phyloP scores from a whole-genome alignment of 2,329 filamentous ascomycete genomes.

The Thelonectria blattea region DNA sequence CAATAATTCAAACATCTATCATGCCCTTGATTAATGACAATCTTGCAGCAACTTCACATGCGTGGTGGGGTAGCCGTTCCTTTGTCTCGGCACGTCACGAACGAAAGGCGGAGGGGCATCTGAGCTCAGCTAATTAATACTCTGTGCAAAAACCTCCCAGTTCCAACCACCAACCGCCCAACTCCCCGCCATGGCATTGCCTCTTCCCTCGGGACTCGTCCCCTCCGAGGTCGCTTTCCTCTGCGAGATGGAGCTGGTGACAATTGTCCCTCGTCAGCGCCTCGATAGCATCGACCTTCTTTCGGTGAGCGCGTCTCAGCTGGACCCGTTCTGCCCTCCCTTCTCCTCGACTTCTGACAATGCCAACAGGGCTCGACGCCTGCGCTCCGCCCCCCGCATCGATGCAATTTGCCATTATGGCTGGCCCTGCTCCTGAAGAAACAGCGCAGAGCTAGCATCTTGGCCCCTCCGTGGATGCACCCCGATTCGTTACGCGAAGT shows the following conservation, averaged over 20 bases:
- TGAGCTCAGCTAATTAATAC: slow-evolving; percentile 6
- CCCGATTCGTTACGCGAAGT: slow-evolving; percentile 77
- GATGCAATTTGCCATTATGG: slow-evolving; percentile 85
- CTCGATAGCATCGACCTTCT: slow-evolving; percentile 86
- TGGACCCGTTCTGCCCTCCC: slow-evolving; percentile 22
- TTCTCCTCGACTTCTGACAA: slow-evolving; percentile 29
- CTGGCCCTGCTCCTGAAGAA: slow-evolving; percentile 93
- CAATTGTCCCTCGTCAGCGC: slow-evolving; percentile 87
- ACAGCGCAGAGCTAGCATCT: slow-evolving; percentile 90
- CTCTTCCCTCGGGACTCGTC: slow-evolving; percentile 65
- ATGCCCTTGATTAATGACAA: too few species aligned
- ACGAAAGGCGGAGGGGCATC: slow-evolving; percentile 17
- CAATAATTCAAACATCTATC: not conserved
- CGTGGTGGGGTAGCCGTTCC: not conserved
- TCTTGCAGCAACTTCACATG: not conserved
- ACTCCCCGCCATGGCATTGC: slow-evolving; percentile 52
- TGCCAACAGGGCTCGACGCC: slow-evolving; percentile 75
- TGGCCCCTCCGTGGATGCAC: slow-evolving; percentile 88
- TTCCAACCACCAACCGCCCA: slow-evolving; percentile 1
- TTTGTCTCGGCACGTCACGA: not conserved
- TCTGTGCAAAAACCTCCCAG: slow-evolving; percentile 22
- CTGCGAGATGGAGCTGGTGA: slow-evolving; percentile 97
- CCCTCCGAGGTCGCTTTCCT: slow-evolving; percentile 91
- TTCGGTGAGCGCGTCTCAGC: slow-evolving; percentile 69
- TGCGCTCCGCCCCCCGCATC: slow-evolving; percentile 78